These are phyloP conservation scores for Tylopilus vinaceipallidus DNA, from an alignment of 768 basidiomycete genomes.

Conservation along the genomic window DNA sequence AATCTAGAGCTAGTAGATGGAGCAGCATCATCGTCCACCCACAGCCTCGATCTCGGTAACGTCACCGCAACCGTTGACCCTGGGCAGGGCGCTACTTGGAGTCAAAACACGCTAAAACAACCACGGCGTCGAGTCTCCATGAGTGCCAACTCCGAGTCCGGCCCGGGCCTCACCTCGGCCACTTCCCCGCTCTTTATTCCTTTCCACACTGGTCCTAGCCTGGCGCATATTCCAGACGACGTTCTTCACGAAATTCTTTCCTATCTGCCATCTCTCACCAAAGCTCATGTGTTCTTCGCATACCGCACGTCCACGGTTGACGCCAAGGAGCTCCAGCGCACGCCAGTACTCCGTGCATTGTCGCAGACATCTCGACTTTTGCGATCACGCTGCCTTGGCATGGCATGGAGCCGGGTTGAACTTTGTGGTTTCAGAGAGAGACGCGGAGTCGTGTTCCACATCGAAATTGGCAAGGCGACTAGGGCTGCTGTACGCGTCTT, in stretches of 20 bases:
- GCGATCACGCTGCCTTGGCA: conserved; percentile 10
- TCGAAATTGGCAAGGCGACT: neutral
- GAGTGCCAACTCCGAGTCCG: no score
- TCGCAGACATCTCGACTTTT: conserved; percentile 8
- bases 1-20: no score
- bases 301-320: neutral
- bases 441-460: neutral
- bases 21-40: no score
- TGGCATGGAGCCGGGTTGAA: conserved; percentile 14
- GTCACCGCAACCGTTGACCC: no score
- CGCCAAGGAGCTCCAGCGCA: neutral
- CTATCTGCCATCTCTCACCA: conserved; percentile 6
- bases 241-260: conserved; percentile 12
- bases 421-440: neutral
- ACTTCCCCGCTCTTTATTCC: no score
- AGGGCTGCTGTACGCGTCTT: neutral
- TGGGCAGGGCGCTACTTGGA: no score
- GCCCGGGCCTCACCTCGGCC: no score
- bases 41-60: no score
- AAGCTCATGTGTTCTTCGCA: neutral
- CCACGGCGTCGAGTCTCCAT: no score
- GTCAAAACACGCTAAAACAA: no score
- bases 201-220: neutral
- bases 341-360: conserved; percentile 2
- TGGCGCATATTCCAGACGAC: conserved; percentile 11